Conservation (phyloP, 78 protist species). For the slime mould (Dictyostelium discoideum) region DNA sequence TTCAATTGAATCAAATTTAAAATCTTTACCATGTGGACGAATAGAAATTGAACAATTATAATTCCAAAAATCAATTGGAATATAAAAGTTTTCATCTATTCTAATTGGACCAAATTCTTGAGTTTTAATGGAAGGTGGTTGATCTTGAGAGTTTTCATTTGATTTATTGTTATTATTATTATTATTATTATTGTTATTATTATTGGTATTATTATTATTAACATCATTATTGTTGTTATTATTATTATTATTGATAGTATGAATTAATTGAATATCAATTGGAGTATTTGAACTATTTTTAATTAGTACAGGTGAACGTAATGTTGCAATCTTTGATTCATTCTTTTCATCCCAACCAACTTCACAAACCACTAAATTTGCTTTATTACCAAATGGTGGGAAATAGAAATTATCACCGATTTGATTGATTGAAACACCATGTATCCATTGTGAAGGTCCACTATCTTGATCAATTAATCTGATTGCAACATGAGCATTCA, state of each 20-base stretch:
- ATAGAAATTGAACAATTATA: slow-evolving; percentile 14
- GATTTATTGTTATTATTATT: too few species aligned
- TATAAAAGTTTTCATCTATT: slow-evolving; percentile 52
- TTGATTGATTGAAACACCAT: slow-evolving; percentile 63
- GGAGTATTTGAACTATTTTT: slow-evolving; percentile 40
- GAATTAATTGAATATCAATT: slow-evolving; percentile 21
- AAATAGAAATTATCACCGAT: slow-evolving; percentile 73
- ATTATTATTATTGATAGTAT: too few species aligned
- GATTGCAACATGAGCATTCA: slow-evolving; percentile 67
- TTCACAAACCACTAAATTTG: slow-evolving; percentile 71
- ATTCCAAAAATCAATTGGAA: slow-evolving; percentile 74
- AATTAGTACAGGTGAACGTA: slow-evolving; percentile 61
- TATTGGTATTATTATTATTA: too few species aligned
- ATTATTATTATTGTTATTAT: too few species aligned
- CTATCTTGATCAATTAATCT: slow-evolving; percentile 22
- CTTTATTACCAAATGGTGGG: slow-evolving; percentile 50
- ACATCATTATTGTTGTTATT: too few species aligned
- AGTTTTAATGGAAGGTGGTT: neutral
- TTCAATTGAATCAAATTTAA: neutral
- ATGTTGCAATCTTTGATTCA: slow-evolving; percentile 65
- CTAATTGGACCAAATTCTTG: slow-evolving; percentile 46
- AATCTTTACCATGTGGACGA: slow-evolving; percentile 55
- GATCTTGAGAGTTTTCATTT: too few species aligned
- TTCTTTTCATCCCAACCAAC: slow-evolving; percentile 79
- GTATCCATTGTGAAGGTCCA: slow-evolving; percentile 54